Evolutionary conservation across 257 asterid species (phyloP), one percentile per base, ranked within the genome.

Genomic region (Nicotiana sylvestris): DNA sequence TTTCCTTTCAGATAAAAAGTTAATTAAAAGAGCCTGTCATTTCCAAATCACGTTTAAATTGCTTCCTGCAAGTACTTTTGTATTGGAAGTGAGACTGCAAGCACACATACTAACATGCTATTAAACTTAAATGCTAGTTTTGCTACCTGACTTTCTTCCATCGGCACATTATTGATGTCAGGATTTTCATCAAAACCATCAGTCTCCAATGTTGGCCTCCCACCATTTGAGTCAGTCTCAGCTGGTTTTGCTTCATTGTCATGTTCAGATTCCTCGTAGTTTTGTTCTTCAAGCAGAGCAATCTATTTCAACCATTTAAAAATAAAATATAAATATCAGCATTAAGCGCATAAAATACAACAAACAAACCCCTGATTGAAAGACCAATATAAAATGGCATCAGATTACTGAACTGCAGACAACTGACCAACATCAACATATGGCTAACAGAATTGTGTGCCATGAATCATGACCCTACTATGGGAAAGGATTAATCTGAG

Each of bases 111-210:
- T 1, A 56, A 51, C 5, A 12, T 16, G 18, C 29, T 46, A 21
- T 76, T 16, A 49, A 46, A 30, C 43, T 17, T n/a, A 18, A 21
- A 62, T 13, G 37, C 51, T 43, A 67, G 0, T 67, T 30, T 67
- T 67, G 33, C 49, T 68, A 91, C 97, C 97, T 88, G 91, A 66
- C 53, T 88, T 86, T 91, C 94, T 17, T 91, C 97, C 86, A 90
- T 86, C 1, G 97, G 97, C 27, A 91, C 85, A 85, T 93, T 97
- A 82, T 94, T 94, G 76, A 94, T 94, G 86, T 94, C 97, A n/a
- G 98, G 98, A 87, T 94, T 94, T 84, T 89, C 97, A 21, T 89
- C 89, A 72, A 81, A 81, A 49, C 83, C 88, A 79, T 89, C 92
- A 58, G 84, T 80, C 81, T 87, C 87, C 76, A 92, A 86, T 67